Evolutionary conservation across 139 green algal species (phyloP), one percentile per base, ranked within the genome.

Genomic region (Picochlorum sp.): DNA sequence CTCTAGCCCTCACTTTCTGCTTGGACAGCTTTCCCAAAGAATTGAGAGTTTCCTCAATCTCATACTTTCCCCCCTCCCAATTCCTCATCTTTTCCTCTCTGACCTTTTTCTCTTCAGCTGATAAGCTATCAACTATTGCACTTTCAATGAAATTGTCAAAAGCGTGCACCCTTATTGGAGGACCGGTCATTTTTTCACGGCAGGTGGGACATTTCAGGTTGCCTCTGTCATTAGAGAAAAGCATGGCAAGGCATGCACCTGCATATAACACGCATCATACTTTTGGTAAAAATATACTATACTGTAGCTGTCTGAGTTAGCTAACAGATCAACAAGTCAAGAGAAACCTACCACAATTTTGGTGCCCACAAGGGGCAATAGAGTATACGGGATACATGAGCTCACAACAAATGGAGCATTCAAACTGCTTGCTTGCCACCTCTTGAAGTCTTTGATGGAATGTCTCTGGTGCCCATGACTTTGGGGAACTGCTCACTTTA

Each of bases 141-240:
- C n/a, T n/a, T 25, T 35, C 50, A 40, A 58, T 20, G 10, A 20
- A 12, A 20, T 58, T 58, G 16, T 58, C 50, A 40, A 58, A 8
- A 25, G 50, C 50, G 43, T 40, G 43, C 16, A 8, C 6, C 14
- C 50, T 12, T 6, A 41, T 35, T 18, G 50, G 50, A 18, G 50
- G 50, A 24, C 13, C 50, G 6, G 16, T 58, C 13, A 6, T 8
- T 6, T 18, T n/a, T 18, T 44, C 14, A 6, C 50, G 31, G 16
- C 50, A 58, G 12, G 10, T 58, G n/a, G 50, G 50, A 18, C 50
- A 58, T 8, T 58, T 18, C 16, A 30, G 50, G n/a, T 58, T 58
- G 12, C 35, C 35, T 25, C 16, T 58, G 6, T n/a, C n/a, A n/a
- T n/a, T n/a, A n/a, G n/a, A n/a, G n/a, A n/a, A n/a, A n/a, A n/a